Percentiles rank a stretch among this genome's conserved stretches.
phyloP scores from a whole-genome alignment of 768 basidiomycete species.

The Phaffia tasmanica region DNA sequence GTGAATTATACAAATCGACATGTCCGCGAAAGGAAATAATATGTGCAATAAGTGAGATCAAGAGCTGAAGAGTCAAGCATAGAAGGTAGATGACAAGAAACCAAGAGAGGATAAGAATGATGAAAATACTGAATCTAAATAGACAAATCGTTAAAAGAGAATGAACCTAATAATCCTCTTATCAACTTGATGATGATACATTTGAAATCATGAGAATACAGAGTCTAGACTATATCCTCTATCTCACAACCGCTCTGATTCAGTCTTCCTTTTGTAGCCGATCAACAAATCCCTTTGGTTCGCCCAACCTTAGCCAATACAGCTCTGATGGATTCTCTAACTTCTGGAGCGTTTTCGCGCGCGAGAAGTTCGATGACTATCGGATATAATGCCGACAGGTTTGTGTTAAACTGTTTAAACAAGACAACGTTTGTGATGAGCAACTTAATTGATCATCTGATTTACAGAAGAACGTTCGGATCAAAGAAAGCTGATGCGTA shows the following conservation, averaged over 20 bases:
- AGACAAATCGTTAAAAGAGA: too few relatives aligned
- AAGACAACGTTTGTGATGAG: not conserved
- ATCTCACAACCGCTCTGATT: slow-evolving; percentile 80
- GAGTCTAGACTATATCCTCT: slow-evolving; percentile 46
- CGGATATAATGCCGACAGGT: slow-evolving; percentile 83
- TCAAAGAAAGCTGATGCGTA: slow-evolving; percentile 42
- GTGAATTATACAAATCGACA: too few relatives aligned
- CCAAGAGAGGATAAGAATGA: too few relatives aligned
- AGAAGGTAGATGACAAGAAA: too few relatives aligned
- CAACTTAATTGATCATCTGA: not conserved
- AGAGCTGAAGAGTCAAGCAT: too few relatives aligned
- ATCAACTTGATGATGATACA: too few relatives aligned
- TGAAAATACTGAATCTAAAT: too few relatives aligned
- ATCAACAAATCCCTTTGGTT: not conserved
- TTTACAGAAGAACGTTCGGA: slow-evolving; percentile 21
- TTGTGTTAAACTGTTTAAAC: slow-evolving; percentile 59
- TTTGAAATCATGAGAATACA: too few relatives aligned
- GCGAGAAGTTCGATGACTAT: slow-evolving; percentile 71
- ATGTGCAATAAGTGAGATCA: too few relatives aligned
- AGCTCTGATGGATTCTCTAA: slow-evolving; percentile 63
- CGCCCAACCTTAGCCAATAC: slow-evolving; percentile 53
- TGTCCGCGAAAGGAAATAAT: too few relatives aligned
- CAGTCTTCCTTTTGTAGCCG: slow-evolving; percentile 49
- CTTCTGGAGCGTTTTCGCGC: slow-evolving; percentile 70
- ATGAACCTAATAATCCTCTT: too few relatives aligned